Conservation (phyloP, 192 early-diverging fungal genomes). For the Entophlyctis helioformis region DNA sequence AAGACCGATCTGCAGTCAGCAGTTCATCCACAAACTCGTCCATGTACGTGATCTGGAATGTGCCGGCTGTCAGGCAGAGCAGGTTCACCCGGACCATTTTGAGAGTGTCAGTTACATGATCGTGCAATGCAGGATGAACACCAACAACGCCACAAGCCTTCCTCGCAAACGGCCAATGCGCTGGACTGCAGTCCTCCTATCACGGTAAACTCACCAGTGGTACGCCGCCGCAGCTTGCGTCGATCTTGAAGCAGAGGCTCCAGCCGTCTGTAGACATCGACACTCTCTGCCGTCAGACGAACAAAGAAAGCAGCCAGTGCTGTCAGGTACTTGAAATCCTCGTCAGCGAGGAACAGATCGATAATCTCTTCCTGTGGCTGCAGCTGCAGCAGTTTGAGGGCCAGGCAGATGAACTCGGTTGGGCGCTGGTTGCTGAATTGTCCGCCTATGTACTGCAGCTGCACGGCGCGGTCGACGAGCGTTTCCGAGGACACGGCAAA, state of each 20-base stretch:
- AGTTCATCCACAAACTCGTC: constrained; percentile 88
- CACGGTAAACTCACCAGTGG: no score
- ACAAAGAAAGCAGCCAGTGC: constrained; percentile 86
- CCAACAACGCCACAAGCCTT: no score
- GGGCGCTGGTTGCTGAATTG: constrained; percentile 77
- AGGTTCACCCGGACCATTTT: no score
- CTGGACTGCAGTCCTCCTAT: no score
- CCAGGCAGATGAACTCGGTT: constrained; percentile 81
- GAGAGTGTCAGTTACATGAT: no score
- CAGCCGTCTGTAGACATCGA: constrained; percentile 72
- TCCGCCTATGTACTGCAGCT: constrained; percentile 64
- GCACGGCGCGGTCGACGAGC: constrained; percentile 79
- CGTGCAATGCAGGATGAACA: no score
- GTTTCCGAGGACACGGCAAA: constrained; percentile 87
- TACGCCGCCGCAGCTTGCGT: constrained; percentile 63
- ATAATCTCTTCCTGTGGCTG: constrained; percentile 86
- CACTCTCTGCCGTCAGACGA: constrained; percentile 60
- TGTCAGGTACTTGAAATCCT: constrained; percentile 82
- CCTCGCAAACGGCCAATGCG: no score
- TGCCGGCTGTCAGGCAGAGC: constrained; percentile 34
- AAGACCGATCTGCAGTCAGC: constrained; percentile 65
- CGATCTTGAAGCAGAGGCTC: constrained; percentile 81
- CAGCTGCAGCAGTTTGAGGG: constrained; percentile 82
- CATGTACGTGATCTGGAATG: constrained; percentile 54
- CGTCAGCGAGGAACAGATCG: constrained; percentile 64